Evolutionary conservation across 108 stramenopile genomes (phyloP).

Genomic region (Poteriospumella lacustris): DNA sequence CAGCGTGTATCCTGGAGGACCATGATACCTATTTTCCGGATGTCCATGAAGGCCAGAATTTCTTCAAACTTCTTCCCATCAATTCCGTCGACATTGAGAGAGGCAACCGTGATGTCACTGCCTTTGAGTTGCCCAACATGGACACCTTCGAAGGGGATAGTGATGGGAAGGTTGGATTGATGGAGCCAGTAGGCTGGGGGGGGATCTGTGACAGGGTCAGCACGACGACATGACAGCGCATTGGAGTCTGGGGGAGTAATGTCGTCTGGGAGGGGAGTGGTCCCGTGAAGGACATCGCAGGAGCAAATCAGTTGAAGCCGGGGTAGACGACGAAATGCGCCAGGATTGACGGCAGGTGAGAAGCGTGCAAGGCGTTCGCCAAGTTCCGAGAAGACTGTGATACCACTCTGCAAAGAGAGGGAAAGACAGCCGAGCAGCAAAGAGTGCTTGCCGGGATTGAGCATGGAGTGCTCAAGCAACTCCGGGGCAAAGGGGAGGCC

Average conservation of each 20-base stretch:
- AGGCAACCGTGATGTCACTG: background rate
- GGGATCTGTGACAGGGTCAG: background rate
- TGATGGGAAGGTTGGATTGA: background rate
- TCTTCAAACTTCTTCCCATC: background rate
- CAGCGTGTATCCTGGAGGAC: background rate
- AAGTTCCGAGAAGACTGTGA: background rate
- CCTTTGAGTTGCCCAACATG: background rate
- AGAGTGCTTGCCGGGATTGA: background rate
- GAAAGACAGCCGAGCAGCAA: background rate
- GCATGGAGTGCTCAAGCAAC: background rate
- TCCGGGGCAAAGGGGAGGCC: background rate
- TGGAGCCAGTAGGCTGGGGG: background rate
- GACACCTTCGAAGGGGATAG: background rate
- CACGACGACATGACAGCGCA: background rate
- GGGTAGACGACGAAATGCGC: background rate
- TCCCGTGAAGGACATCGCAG: background rate
- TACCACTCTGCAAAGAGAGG: background rate
- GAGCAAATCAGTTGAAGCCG: background rate
- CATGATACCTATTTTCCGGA: background rate
- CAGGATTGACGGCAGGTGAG: background rate
- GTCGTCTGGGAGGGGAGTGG: background rate
- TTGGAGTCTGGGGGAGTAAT: background rate
- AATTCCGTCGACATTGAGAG: background rate
- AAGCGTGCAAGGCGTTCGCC: background rate
- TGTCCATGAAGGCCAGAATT: background rate